Conservation (phyloP, 1,284 basidiomycete species). For the Apiotrichum sp. region DNA sequence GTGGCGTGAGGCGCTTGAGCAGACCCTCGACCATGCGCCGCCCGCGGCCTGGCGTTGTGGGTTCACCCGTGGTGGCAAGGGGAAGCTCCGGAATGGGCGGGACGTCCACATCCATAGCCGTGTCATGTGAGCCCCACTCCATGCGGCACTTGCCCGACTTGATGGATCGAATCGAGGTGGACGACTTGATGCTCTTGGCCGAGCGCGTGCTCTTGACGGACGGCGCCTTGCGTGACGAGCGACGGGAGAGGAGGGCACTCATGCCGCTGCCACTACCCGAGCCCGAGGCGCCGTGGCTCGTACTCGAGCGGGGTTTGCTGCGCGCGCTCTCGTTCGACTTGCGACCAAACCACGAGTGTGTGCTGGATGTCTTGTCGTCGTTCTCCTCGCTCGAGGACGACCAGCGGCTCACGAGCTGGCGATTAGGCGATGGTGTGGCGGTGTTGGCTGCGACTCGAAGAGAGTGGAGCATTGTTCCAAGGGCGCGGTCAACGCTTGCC, state of each 20-base stretch:
- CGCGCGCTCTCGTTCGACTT: constrained; percentile 3
- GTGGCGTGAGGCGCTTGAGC: constrained; percentile 6
- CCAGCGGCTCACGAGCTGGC: constrained; percentile 1
- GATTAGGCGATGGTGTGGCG: neutral
- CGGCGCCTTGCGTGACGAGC: neutral
- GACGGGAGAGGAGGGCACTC: neutral
- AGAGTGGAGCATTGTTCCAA: constrained; percentile 1
- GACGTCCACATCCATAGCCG: constrained; percentile 1
- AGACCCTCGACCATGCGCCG: constrained; percentile 6
- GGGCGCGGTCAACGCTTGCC: constrained; percentile 4
- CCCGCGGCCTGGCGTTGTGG: neutral
- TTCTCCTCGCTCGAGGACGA: constrained; percentile 1
- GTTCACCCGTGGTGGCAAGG: neutral
- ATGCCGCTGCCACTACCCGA: neutral
- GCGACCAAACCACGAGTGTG: neutral
- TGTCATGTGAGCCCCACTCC: neutral
- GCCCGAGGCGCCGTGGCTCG: no score
- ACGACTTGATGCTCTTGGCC: neutral
- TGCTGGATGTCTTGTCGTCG: neutral
- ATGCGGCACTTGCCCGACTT: constrained; percentile 2
- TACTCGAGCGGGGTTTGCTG: neutral
- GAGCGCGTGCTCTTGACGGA: neutral
- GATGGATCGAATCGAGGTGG: constrained; percentile 1
- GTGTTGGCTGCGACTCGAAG: constrained; percentile 2
- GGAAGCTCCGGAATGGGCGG: neutral